Conservation (phyloP, 331 rosid genomes). For the Telfairia occidentalis region DNA sequence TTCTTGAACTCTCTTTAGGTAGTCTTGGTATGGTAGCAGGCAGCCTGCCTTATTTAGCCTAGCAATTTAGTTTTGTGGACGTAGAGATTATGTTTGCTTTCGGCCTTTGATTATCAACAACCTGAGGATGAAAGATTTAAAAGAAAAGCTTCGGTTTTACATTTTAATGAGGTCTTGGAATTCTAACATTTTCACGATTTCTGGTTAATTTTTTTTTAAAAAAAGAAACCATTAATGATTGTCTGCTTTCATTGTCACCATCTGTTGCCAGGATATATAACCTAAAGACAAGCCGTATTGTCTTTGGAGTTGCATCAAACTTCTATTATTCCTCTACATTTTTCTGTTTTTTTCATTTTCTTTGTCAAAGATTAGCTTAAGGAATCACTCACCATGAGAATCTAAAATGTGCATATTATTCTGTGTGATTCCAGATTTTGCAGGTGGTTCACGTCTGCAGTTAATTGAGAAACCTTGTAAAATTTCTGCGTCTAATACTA, state of each 20-base stretch:
- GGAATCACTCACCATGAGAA: not conserved
- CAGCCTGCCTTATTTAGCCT: not conserved
- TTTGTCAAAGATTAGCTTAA: not conserved
- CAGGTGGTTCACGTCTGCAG: slow-evolving; percentile 29
- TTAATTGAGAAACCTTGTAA: slow-evolving; percentile 40
- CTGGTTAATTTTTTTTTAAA: not conserved
- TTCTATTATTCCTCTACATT: not conserved
- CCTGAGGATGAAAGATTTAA: not conserved
- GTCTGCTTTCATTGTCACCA: not conserved
- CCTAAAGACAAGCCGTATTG: not conserved
- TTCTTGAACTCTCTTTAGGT: not conserved
- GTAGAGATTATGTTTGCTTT: not conserved
- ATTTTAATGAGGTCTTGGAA: not conserved
- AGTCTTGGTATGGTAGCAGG: not conserved
- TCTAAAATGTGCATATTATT: not conserved
- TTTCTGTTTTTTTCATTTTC: not conserved
- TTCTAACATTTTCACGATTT: not conserved
- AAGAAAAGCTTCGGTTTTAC: not conserved
- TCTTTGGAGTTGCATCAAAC: not conserved
- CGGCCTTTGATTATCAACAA: not conserved
- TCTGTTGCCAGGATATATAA: not conserved
- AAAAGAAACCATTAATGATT: not conserved
- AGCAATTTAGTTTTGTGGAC: not conserved
- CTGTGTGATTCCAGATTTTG: slow-evolving; percentile 24
- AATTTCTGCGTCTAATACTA: slow-evolving; percentile 22